Base-by-base conservation (phyloP, 257 asterid species). In the Rauvolfia tetraphylla region DNA sequence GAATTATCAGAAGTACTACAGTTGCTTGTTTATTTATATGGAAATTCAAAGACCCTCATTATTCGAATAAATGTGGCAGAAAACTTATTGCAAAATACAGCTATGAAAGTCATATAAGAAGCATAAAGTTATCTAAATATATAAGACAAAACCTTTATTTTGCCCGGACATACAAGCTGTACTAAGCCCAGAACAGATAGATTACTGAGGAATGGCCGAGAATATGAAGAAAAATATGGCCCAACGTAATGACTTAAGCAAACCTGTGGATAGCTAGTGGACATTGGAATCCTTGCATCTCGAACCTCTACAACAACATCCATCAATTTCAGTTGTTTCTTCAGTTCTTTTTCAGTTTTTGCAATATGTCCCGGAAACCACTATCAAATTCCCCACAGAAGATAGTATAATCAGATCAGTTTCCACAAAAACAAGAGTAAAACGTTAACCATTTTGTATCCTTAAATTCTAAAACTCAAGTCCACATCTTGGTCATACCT, bases 331-430 rank as follows among this genome's bases (percentile, higher is more conserved):
- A 95, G 87, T 87, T 95, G 98, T 58, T 88, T 91, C 89, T 95
- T 95, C 73, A 95, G 97, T 85, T 91, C 96, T 75, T 89, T 95
- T 84, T 93, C 97, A 54, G 98, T 89, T 89, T 92, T 95, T 36
- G 91, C 96, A 57, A 95, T 93, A 84, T 95, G 99, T 70, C 98
- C 99, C 17, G 99, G 99, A 86, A 92, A 95, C 98, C 99, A 95
- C 98, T 92, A 72, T 65, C 42, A 54, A 71, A 83, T 78, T 76
- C 67, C 81, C 71, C 76, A 46, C 77, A 82, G 27, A 62, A 63
- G 51, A 65, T 73, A 51, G 81, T 58, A 54, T n/a, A 67, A 54
- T 68, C 76, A 63, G 84, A 54, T 74, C 41, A 12, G 56, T 66
- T 46, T 49, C 75, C 33, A 78, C 62, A 29, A 25, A 71, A 25